These are phyloP conservation scores for Candida pseudofarinosa DNA, from an alignment of 805 yeast species.

Conservation along the genomic window DNA sequence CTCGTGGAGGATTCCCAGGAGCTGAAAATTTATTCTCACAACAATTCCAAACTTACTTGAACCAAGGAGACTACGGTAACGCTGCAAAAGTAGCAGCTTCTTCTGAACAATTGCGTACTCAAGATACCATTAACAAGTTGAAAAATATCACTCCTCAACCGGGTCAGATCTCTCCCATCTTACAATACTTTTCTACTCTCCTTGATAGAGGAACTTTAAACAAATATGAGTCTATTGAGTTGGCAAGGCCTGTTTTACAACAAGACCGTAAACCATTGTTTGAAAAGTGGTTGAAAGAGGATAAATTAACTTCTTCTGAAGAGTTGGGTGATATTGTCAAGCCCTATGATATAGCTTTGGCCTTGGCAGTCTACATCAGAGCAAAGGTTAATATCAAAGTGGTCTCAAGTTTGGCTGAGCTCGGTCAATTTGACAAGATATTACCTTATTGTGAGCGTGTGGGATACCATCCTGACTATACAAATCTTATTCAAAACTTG, in stretches of 20 bases:
- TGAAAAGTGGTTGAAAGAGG: conserved; percentile 96
- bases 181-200: conserved; percentile 86
- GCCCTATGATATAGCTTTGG: conserved; percentile 78
- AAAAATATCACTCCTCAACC: conserved; percentile 88
- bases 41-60: conserved; percentile 83
- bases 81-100: conserved; percentile 98
- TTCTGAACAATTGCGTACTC: conserved; percentile 88
- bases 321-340: conserved; percentile 96
- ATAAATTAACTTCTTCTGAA: conserved; percentile 91
- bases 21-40: conserved; percentile 89
- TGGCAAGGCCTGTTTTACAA: conserved; percentile 92
- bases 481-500: conserved; percentile 83
- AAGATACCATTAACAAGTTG: conserved; percentile 88
- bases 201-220: conserved; percentile 91
- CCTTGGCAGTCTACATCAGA: conserved; percentile 85
- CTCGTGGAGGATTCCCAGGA: conserved; percentile 96
- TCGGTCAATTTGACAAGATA: conserved; percentile 95
- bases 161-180: conserved; percentile 90
- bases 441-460: conserved; percentile 90
- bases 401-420: conserved; percentile 85
- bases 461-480: conserved; percentile 83
- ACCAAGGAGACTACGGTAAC: conserved; percentile 79
- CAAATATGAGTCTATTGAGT: conserved; percentile 88
- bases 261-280: conserved; percentile 90
- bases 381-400: conserved; percentile 84